Base-by-base conservation (phyloP, 2,329 filamentous ascomycete species). In the Monosporascus sp. region DNA sequence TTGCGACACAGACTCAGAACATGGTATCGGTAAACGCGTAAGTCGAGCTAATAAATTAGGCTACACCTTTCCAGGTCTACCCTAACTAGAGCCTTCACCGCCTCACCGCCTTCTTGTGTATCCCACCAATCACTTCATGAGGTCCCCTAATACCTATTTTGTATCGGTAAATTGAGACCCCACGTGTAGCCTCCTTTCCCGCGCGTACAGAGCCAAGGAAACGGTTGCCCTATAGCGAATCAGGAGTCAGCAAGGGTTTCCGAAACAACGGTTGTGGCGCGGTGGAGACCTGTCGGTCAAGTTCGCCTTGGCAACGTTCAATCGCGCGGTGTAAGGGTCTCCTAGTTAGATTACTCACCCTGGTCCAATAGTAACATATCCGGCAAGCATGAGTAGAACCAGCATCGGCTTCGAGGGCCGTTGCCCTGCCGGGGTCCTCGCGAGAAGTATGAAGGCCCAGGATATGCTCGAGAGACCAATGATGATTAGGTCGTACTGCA, bases 401-500 rank as follows among this genome's bases (percentile, higher is more conserved):
- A 62, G 27, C 15, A 31, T 51, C 14, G 50, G 38, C 35, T 48
- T 48, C 31, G 57, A 57, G 24, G 48, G 37, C 7, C n/a, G 38
- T 18, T 39, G 31, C 48, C 14, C 51, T 50, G 17, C n/a, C 18
- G 54, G 51, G 41, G 50, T 43, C 38, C 48, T 50, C 48, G 47
- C 50, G 37, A 62, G 52, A 47, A 62, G 45, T 5, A 57, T n/a
- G 45, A 56, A 63, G 6, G 56, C 61, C 64, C 64, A 66, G 15
- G 51, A 55, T 8, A 64, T 25, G 43, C 61, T 61, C 43, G 63
- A 57, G 15, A 61, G 20, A 18, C 57, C 52, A 38, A 65, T 63
- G 51, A 65, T 65, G 37, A 62, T 57, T 7, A 61, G 31, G 52
- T 66, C 64, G 45, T 61, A 64, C 54, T 66, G 64, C 14, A 66